A percentile compares a stretch with the other conserved stretches of the same genome.
Conservation (phyloP, 169 alveolate genomes). For the Perkinsus olseni region DNA sequence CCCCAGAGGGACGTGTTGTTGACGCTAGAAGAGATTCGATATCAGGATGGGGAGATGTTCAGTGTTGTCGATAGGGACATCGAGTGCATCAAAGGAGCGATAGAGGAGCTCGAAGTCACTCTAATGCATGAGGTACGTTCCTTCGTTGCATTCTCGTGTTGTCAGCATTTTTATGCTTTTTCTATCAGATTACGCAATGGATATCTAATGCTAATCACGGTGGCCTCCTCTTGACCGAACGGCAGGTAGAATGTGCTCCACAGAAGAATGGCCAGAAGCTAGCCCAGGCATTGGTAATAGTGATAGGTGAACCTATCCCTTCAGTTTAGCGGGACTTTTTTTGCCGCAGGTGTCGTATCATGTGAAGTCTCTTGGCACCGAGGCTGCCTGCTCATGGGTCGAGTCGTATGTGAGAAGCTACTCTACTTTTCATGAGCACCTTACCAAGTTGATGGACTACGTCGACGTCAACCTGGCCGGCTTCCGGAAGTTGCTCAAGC, state of each 20-base stretch:
- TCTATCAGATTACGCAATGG: background rate
- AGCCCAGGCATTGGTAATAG: background rate
- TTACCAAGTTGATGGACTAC: background rate
- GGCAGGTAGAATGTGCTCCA: background rate
- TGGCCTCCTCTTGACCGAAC: background rate
- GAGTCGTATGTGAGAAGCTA: background rate
- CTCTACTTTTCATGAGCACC: background rate
- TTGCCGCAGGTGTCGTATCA: background rate
- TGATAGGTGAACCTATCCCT: background rate
- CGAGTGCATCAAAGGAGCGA: background rate
- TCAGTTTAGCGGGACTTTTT: background rate
- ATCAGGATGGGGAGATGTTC: background rate
- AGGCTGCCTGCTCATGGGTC: background rate
- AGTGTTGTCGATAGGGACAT: background rate
- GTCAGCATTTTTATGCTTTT: background rate
- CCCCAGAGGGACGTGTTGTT: background rate
- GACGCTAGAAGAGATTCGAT: background rate
- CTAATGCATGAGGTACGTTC: background rate
- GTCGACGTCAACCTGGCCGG: background rate
- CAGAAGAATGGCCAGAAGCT: background rate
- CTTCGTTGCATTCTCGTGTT: background rate
- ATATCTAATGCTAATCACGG: background rate
- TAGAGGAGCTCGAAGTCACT: background rate
- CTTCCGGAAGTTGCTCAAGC: background rate
- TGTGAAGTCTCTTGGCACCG: background rate